Percentiles rank a stretch among this genome's conserved stretches.
These are phyloP conservation scores for Geotrichum macrosporum DNA, from an alignment of 1,139 yeast species.

Conservation along the genomic window DNA sequence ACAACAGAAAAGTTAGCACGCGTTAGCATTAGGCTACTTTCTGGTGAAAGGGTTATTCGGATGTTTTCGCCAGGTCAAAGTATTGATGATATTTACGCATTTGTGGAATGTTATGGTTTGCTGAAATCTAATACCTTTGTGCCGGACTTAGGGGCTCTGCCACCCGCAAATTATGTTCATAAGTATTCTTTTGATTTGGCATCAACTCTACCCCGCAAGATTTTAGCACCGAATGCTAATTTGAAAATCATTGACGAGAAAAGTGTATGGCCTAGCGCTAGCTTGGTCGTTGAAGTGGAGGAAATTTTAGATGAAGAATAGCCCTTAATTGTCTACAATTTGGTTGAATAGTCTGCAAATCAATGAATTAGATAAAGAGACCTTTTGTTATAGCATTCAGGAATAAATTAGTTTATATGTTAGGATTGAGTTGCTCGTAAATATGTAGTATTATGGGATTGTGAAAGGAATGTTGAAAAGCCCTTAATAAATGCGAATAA, in stretches of 20 bases:
- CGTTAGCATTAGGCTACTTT: constrained; percentile 48
- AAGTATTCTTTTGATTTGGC: constrained; percentile 45
- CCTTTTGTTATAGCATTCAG: no score
- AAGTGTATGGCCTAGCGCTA: constrained; percentile 57
- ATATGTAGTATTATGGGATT: no score
- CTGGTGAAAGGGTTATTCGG: constrained; percentile 61
- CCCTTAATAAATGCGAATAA: no score
- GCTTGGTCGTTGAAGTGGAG: constrained; percentile 47
- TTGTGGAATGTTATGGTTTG: constrained; percentile 46
- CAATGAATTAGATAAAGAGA: no score
- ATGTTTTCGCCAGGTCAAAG: constrained; percentile 49
- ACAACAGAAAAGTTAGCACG: constrained; percentile 30
- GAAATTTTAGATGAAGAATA: constrained; percentile 38
- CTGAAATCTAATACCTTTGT: constrained; percentile 22
- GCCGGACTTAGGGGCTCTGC: neutral
- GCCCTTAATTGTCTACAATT: no score
- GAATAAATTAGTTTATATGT: no score
- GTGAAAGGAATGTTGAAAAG: no score
- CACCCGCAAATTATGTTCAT: constrained; percentile 44
- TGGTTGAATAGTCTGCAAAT: no score
- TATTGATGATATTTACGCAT: constrained; percentile 60
- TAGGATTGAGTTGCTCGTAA: no score
- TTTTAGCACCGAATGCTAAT: constrained; percentile 36
- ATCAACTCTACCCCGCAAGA: constrained; percentile 53
- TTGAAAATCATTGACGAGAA: constrained; percentile 41